Percentiles rank a stretch among this genome's conserved stretches.
These are phyloP conservation scores for Xerocomus minutiporus DNA, from an alignment of 1,284 basidiomycete genomes.

Conservation along the genomic window DNA sequence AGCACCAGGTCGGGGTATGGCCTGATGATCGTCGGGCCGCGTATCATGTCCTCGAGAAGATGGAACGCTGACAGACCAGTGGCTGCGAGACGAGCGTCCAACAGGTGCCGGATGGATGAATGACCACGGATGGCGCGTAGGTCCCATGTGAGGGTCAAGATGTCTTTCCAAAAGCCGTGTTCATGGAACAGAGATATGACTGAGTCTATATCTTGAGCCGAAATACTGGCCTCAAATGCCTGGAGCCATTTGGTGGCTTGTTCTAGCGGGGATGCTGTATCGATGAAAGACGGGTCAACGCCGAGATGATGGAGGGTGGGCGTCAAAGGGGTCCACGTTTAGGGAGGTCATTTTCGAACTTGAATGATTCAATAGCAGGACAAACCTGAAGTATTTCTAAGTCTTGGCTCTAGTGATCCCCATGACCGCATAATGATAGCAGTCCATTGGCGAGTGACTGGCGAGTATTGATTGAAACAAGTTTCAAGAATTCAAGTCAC, in stretches of 20 bases:
- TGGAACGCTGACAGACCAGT: slow-evolving; percentile 27
- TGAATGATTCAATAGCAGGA: too few species aligned
- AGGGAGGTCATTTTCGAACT: too few species aligned
- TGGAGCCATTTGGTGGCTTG: slow-evolving; percentile 24
- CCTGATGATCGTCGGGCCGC: slow-evolving; percentile 14
- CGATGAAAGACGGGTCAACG: slow-evolving; percentile 11
- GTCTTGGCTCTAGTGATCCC: too few species aligned
- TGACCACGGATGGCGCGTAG: slow-evolving; percentile 25
- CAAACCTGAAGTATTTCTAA: too few species aligned
- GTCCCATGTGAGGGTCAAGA: slow-evolving; percentile 29
- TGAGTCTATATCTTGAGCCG: slow-evolving; percentile 16
- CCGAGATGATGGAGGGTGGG: slow-evolving; percentile 8
- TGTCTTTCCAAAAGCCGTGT: slow-evolving; percentile 29
- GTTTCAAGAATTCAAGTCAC: too few species aligned
- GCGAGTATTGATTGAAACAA: too few species aligned
- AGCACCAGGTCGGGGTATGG: slow-evolving; percentile 20
- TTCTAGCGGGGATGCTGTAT: slow-evolving; percentile 11
- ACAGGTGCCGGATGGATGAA: slow-evolving; percentile 16
- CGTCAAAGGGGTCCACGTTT: slow-evolving; percentile 11
- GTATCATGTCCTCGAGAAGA: slow-evolving; percentile 13
- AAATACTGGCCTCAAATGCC: slow-evolving; percentile 23
- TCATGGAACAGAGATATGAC: slow-evolving; percentile 20
- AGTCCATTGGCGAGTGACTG: too few species aligned
- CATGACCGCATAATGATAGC: too few species aligned
- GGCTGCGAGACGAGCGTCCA: slow-evolving; percentile 17